Percentiles rank a stretch among this genome's conserved stretches.
Conservation (phyloP, 441 rosid genomes). For the Gossypium armourianum region DNA sequence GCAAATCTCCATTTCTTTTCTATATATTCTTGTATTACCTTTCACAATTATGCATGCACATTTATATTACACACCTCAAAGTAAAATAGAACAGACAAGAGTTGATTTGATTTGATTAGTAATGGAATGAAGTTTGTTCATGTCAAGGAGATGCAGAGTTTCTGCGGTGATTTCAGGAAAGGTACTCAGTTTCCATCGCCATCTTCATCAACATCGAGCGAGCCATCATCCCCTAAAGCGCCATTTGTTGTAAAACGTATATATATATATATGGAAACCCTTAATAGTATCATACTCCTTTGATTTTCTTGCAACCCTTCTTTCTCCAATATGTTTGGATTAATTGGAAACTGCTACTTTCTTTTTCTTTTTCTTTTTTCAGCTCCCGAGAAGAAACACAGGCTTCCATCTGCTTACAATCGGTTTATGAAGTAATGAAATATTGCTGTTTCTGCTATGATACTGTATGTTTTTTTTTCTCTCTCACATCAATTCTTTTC, state of each 20-base stretch:
- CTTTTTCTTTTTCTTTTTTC: conserved; percentile 14
- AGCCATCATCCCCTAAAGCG: conserved; percentile 71
- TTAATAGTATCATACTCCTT: neutral
- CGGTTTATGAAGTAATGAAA: conserved; percentile 78
- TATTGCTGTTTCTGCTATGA: neutral
- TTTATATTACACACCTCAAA: neutral
- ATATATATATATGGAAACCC: neutral
- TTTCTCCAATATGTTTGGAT: neutral
- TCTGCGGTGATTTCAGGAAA: conserved; percentile 47
- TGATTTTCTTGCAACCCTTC: neutral
- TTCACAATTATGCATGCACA: neutral
- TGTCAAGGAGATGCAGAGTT: conserved; percentile 43
- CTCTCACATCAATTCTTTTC: neutral
- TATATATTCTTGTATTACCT: neutral
- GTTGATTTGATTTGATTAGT: conserved; percentile 2
- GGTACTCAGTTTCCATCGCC: conserved; percentile 62
- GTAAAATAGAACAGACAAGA: neutral
- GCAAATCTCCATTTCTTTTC: neutral
- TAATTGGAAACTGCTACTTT: neutral
- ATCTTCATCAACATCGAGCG: conserved; percentile 55
- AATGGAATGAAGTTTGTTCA: conserved; percentile 15
- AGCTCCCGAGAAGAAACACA: conserved; percentile 99
- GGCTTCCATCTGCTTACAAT: conserved; percentile 95
- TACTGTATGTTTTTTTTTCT: neutral
- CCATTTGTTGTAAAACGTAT: conserved; percentile 86